Evolutionary conservation across 148 eudicot genomes (phyloP), one percentile per base, ranked within the genome.

Genomic region (Vaccinium macrocarpon): DNA sequence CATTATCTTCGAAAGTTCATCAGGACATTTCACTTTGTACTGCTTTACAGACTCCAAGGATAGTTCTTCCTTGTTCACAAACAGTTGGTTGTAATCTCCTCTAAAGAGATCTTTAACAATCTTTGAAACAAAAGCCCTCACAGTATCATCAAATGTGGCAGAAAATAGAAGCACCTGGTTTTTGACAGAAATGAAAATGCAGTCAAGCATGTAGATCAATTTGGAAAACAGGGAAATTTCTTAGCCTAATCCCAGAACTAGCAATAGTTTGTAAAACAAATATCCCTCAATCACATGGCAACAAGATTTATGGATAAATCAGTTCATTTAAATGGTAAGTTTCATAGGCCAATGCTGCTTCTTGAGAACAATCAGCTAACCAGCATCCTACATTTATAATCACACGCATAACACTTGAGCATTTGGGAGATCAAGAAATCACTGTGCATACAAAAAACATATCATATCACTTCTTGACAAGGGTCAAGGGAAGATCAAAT

Each of bases 21-120:
- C 93, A 38, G 98, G 99, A 85, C 94, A 91, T 14, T 84, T 81
- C 81, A 96, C 98, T 84, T 93, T 96, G 88, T 87, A 96, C 85
- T 94, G 99, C 89, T 94, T 96, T 56, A 96, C 93, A 13, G 99
- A 88, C 6, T 92, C 95, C 81, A 96, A 85, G 0, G 99, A 93
- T 27, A 94, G 84, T 19, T 94, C 98, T 89, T 96, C 99, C 88
- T 93, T 94, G 86, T 93, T 94, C 6, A 94, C 97, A 89, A 93
- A 96, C 80, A 94, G 85, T 55, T 96, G 95, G 84, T 96, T 96
- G 89, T 92, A 91, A 38, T 91, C 90, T n/a, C 84, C 82, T 42
- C 52, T 83, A 76, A 87, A 91, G 50, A 90, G 87, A 46, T 90
- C 90, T 50, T 81, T 86, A 79, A 93, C 94, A 84, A 93, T 91